phyloP scores from a whole-genome alignment of 2,329 filamentous ascomycete species.

The Zalaria obscura region DNA sequence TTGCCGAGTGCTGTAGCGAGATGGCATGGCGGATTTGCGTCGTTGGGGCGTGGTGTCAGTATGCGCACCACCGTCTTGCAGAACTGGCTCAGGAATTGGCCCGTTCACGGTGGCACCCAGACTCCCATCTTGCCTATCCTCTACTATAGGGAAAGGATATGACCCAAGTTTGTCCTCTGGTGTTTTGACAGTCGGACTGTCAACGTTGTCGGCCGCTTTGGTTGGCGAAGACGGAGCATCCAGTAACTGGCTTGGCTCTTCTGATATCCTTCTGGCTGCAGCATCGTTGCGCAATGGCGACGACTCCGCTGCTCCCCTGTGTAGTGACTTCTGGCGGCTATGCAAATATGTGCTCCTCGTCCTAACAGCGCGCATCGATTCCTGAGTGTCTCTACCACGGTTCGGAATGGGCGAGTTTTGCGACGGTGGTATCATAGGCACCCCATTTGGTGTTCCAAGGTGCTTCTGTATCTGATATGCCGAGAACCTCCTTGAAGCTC shows the following conservation, averaged over 20 bases:
- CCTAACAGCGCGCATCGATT: conserved; percentile 64
- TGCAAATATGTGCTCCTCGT: conserved; percentile 42
- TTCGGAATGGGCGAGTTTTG: conserved; percentile 78
- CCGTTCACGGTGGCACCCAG: conserved; percentile 19
- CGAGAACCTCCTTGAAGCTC: conserved; percentile 86
- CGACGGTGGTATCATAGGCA: conserved; percentile 67
- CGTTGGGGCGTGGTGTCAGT: background rate
- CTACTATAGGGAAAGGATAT: conserved; percentile 13
- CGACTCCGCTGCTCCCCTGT: conserved; percentile 37
- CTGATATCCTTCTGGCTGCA: conserved; percentile 42
- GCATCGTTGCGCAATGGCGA: conserved; percentile 43
- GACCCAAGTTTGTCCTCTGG: conserved; percentile 49
- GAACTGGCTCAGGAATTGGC: conserved; percentile 16
- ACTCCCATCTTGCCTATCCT: conserved; percentile 6
- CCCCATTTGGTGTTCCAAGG: conserved; percentile 66
- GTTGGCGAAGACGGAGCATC: conserved; percentile 15
- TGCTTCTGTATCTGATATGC: conserved; percentile 96
- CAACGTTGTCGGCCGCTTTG: conserved; percentile 14
- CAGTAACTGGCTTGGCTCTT: conserved; percentile 38
- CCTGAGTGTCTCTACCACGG: conserved; percentile 66
- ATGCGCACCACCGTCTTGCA: background rate
- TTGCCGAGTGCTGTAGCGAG: conserved; percentile 5
- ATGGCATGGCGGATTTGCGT: conserved; percentile 2
- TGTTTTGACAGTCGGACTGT: conserved; percentile 39
- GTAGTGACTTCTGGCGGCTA: conserved; percentile 36